Conservation (phyloP, 2,329 filamentous ascomycete species). For the Verticillium dahliae region DNA sequence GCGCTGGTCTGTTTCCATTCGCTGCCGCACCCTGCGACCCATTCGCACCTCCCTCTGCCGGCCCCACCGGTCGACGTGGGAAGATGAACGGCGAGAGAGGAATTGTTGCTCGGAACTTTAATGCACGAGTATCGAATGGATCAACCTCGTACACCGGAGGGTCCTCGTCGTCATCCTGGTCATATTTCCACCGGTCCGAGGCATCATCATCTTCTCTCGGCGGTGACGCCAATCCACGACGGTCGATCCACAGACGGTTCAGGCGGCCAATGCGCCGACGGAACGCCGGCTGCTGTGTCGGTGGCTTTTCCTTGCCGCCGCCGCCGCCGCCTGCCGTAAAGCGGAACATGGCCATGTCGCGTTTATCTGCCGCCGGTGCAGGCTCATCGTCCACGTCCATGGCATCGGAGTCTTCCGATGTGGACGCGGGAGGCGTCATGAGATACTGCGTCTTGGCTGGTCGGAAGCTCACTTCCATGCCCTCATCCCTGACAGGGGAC, state of each 20-base stretch:
- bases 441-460: conserved; percentile 66
- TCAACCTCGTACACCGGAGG: conserved; percentile 70
- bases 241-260: conserved; percentile 83
- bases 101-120: conserved; percentile 56
- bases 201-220: conserved; percentile 37
- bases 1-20: conserved; percentile 11
- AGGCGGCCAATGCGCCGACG: conserved; percentile 78
- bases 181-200: conserved; percentile 76
- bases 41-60: conserved; percentile 12
- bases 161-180: conserved; percentile 79
- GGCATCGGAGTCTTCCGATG: conserved; percentile 37
- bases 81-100: conserved; percentile 39
- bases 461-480: conserved; percentile 58
- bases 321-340: conserved; percentile 34
- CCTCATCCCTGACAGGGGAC: conserved; percentile 65
- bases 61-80: conserved; percentile 27
- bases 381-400: conserved; percentile 48
- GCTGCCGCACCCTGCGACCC: conserved; percentile 7
- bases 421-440: conserved; percentile 57
- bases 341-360: conserved; percentile 28
- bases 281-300: conserved; percentile 56
- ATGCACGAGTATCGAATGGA: conserved; percentile 53
- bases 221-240: conserved; percentile 58
- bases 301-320: conserved; percentile 28
- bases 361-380: conserved; percentile 11